Evolutionary conservation across 306 rosid species (phyloP).

Genomic region (Glycine latifolia): DNA sequence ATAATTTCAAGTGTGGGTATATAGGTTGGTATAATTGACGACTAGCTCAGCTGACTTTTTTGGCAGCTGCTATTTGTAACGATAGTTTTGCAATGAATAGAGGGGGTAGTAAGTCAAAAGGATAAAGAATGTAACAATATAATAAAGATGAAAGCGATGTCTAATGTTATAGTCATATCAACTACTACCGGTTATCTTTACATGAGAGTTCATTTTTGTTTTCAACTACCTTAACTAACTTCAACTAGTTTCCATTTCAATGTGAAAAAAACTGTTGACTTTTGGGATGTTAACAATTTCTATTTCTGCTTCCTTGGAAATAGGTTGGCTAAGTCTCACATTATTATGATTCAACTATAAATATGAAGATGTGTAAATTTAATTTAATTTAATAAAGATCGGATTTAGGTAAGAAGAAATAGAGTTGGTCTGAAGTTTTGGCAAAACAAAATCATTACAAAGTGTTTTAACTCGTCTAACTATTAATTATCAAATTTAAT

Average conservation of each 20-base stretch:
- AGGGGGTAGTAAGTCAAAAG: conserved; percentile 5
- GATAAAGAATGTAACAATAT: background rate
- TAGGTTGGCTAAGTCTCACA: background rate
- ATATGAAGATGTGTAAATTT: no score
- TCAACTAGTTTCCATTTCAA: background rate
- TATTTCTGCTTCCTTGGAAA: background rate
- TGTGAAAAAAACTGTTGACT: background rate
- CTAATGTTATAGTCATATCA: background rate
- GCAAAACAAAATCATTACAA: no score
- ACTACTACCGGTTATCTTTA: background rate
- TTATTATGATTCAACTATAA: background rate
- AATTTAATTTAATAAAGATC: no score
- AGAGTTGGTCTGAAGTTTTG: no score
- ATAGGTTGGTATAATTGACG: conserved; percentile 19
- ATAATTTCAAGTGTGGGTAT: background rate
- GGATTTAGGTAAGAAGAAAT: no score
- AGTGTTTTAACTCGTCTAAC: no score
- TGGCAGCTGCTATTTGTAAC: background rate
- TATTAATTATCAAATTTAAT: no score
- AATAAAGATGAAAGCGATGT: conserved; percentile 19
- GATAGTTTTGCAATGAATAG: conserved; percentile 36
- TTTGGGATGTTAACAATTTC: background rate
- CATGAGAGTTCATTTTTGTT: conserved; percentile 8
- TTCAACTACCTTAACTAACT: conserved; percentile 39
- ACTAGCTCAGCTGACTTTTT: conserved; percentile 20